Evolutionary conservation across 1,284 basidiomycete species (phyloP).

Genomic region (Termitomyces sp.): DNA sequence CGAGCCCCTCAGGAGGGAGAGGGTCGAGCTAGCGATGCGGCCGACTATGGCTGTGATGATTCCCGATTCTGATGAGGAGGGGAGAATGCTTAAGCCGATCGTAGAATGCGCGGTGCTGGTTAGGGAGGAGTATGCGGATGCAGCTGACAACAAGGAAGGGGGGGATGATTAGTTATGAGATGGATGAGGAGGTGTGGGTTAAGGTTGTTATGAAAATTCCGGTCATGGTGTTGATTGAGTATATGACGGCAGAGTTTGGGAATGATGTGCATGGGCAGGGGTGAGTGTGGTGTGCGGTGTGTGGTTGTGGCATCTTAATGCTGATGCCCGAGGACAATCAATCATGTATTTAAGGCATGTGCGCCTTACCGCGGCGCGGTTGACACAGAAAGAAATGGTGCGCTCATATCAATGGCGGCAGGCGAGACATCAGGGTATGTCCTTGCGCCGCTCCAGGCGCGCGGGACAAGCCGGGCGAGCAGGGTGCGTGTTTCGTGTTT

Average conservation of each 20-base stretch:
- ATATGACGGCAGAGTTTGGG: slow-evolving; percentile 45
- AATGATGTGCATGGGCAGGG: slow-evolving; percentile 46
- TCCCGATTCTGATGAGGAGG: slow-evolving; percentile 31
- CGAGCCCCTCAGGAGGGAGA: slow-evolving; percentile 41
- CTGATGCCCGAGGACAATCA: slow-evolving; percentile 26
- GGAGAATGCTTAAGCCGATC: slow-evolving; percentile 35
- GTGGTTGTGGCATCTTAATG: no score
- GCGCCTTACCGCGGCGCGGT: slow-evolving; percentile 36
- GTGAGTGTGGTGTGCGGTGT: slow-evolving; percentile 14
- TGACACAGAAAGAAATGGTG: slow-evolving; percentile 40
- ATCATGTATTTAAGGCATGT: slow-evolving; percentile 44
- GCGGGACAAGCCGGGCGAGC: slow-evolving; percentile 34
- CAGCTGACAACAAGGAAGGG: slow-evolving; percentile 40
- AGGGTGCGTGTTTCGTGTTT: slow-evolving; percentile 26
- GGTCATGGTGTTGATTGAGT: slow-evolving; percentile 40
- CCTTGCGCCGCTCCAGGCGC: slow-evolving; percentile 41
- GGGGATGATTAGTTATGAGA: slow-evolving; percentile 39
- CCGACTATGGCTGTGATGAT: slow-evolving; percentile 44
- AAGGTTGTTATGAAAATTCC: slow-evolving; percentile 42
- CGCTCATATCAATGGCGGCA: slow-evolving; percentile 38
- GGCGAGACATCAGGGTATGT: slow-evolving; percentile 40
- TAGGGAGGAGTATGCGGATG: slow-evolving; percentile 37
- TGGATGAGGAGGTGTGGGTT: slow-evolving; percentile 38
- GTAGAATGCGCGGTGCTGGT: slow-evolving; percentile 39
- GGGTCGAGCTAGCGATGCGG: slow-evolving; percentile 39